Conservation (phyloP, 129 eudicot genomes). For the Flaveria sonorensis region DNA sequence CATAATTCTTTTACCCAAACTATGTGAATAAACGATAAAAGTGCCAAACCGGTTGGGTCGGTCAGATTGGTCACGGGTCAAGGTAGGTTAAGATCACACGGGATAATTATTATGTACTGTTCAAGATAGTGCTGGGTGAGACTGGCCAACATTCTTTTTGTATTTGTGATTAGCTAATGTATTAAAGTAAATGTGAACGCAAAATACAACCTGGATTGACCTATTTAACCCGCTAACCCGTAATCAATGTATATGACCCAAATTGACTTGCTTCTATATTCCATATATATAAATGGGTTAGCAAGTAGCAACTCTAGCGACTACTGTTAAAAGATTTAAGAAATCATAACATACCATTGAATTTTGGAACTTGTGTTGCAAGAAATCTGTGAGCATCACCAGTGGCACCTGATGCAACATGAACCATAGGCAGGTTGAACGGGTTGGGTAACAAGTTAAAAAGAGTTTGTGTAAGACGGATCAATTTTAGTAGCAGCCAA, state of each 20-base stretch:
- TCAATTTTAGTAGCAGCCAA: background rate
- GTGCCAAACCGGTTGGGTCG: background rate
- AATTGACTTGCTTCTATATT: background rate
- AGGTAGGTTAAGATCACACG: background rate
- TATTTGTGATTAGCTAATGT: background rate
- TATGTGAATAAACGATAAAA: background rate
- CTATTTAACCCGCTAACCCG: background rate
- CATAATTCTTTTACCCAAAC: background rate
- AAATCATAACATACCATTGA: constrained; percentile 52
- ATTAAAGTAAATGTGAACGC: no score
- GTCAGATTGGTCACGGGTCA: background rate
- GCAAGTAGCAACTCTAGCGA: background rate
- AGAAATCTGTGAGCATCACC: constrained; percentile 58
- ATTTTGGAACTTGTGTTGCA: constrained; percentile 65
- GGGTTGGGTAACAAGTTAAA: background rate
- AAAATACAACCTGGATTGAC: background rate
- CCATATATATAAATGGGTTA: background rate
- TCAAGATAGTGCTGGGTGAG: background rate
- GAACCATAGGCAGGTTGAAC: background rate
- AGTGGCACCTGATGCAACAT: constrained; percentile 62
- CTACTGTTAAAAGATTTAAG: background rate
- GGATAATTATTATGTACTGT: background rate
- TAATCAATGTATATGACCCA: background rate
- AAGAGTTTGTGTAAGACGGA: background rate
- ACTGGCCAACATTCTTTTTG: background rate